phyloP scores from a whole-genome alignment of 1,139 yeast species.

The Debaryomycetaceae sp. region DNA sequence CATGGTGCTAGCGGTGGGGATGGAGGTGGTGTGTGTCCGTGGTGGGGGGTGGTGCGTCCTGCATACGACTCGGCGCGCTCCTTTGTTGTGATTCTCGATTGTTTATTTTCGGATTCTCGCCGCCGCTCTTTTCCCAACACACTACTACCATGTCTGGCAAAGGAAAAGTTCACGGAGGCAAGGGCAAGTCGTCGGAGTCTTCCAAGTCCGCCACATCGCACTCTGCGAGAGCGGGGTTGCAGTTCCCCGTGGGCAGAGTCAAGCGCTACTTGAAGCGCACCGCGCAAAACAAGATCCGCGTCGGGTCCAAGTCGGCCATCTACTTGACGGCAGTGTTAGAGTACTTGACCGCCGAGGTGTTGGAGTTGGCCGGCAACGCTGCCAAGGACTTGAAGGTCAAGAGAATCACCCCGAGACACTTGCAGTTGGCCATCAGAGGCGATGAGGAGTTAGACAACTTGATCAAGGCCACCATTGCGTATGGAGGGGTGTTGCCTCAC shows the following conservation, averaged over 20 bases:
- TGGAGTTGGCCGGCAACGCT: conserved; percentile 98
- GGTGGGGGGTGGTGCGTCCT: too few relatives aligned
- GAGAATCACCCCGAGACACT: conserved; percentile 98
- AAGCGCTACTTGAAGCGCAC: conserved; percentile 89
- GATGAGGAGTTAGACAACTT: conserved; percentile 97
- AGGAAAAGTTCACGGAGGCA: conserved; percentile 96
- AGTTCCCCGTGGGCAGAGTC: conserved; percentile 98
- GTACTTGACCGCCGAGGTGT: conserved; percentile 95
- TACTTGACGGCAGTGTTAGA: conserved; percentile 96
- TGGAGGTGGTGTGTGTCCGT: too few relatives aligned
- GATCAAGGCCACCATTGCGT: conserved; percentile 96
- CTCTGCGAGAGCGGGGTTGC: conserved; percentile 96
- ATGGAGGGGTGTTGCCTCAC: conserved; percentile 97
- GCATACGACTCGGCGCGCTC: too few relatives aligned
- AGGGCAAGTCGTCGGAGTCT: conserved; percentile 81
- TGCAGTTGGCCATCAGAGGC: conserved; percentile 97
- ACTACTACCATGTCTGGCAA: conserved; percentile 57
- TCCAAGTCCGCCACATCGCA: conserved; percentile 73
- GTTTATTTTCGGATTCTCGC: conserved; percentile 5
- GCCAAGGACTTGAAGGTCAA: conserved; percentile 97
- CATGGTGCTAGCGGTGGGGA: too few relatives aligned
- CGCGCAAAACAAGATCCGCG: conserved; percentile 92
- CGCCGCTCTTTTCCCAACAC: neutral
- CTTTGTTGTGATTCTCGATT: conserved; percentile 2
- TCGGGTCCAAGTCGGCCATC: conserved; percentile 96